These are phyloP conservation scores for Phylloporus rhodoxanthus DNA, from an alignment of 768 basidiomycete genomes.

Conservation along the genomic window DNA sequence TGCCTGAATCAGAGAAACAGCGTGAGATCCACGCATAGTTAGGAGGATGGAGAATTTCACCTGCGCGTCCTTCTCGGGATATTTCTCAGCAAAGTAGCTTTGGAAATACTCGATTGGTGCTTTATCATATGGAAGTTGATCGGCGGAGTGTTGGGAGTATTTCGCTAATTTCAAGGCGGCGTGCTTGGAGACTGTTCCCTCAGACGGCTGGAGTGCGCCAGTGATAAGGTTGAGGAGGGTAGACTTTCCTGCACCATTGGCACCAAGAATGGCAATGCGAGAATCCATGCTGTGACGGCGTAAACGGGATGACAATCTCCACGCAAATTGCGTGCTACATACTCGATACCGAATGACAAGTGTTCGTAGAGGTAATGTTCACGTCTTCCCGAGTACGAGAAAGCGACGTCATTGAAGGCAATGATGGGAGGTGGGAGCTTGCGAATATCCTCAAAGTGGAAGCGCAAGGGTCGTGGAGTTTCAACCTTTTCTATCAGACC, in stretches of 20 bases:
- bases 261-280: constrained; percentile 91
- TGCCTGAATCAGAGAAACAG: constrained; percentile 43
- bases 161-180: constrained; percentile 89
- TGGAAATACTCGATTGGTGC: constrained; percentile 94
- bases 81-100: constrained; percentile 67
- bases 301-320: constrained; percentile 3
- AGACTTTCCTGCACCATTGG: constrained; percentile 93
- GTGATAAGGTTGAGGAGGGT: constrained; percentile 91
- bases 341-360: constrained; percentile 98
- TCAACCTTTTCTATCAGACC: constrained; percentile 93
- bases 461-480: constrained; percentile 62
- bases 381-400: constrained; percentile 89
- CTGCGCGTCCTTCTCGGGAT: constrained; percentile 88
- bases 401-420: constrained; percentile 91
- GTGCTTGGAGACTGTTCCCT: constrained; percentile 89
- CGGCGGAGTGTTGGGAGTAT: constrained; percentile 97
- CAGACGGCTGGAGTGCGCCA: constrained; percentile 65
- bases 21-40: constrained; percentile 9
- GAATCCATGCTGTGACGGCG: constrained; percentile 71
- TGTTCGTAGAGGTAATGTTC: constrained; percentile 83
- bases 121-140: constrained; percentile 93
- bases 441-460: constrained; percentile 94
- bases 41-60: constrained; percentile 26
- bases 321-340: constrained; percentile 26
- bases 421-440: constrained; percentile 96